Base-by-base conservation (phyloP, 306 rosid species). In the Cicer bijugum region DNA sequence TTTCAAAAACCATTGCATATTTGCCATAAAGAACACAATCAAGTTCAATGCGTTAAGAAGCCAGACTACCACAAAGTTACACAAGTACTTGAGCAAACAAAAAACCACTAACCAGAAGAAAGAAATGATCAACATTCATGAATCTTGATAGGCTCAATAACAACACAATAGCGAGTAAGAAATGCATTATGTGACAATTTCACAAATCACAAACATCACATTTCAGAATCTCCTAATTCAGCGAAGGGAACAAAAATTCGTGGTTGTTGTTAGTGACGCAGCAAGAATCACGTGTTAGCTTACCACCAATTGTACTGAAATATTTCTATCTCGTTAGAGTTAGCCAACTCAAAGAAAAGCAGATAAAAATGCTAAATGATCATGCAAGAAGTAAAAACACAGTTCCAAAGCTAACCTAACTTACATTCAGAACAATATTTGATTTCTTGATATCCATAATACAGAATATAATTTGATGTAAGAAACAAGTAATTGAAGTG, bases 51-150 rank as follows among this genome's bases (percentile, higher is more conserved):
- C 5, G 74, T 16, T 8, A 16, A 56, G 64, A 17, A 64, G 33
- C 11, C 53, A 71, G 44, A 71, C 12, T 1, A 62, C 59, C 7
- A 39, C 6, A 64, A 53, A 64, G 35, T 63, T 53, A 76, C 28
- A 23, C 67, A 9, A 53, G 5, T 53, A 44, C 6, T 19, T 6
- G 23, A 35, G 19, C 23, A 42, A 62, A 23, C 20, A 65, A 12
- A 48, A 37, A 56, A 9, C 10, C 17, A 15, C 28, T 9, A 48
- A 48, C 37, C 16, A 60, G 20, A 71, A 46, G 19, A 67, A 66
- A 8, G 40, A 33, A 63, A 14, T 39, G 69, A 63, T 5, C 33
- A 5, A 59, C 17, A 33, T 59, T 57, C 16, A 14, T 1, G 40
- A 57, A 11, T 48, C 55, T 48, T 1, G 55, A 48, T 4, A 28